Conservation (phyloP, 176 grass and related monocot genomes). For the Areca catechu region DNA sequence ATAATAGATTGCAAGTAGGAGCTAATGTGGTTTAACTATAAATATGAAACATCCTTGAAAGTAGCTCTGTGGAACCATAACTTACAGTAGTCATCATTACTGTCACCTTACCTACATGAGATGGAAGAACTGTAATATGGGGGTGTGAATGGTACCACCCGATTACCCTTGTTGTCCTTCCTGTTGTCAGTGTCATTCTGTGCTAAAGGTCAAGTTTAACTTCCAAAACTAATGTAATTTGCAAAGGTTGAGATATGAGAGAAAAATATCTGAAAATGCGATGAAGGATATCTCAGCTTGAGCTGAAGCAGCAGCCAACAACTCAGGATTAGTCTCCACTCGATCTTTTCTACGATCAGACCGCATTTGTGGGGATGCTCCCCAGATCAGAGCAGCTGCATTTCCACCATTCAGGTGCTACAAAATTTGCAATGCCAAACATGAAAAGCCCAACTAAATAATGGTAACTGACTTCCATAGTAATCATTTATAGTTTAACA, state of each 20-base stretch:
- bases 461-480: too few relatives aligned
- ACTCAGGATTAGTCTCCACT: constrained; percentile 95
- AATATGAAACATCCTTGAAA: not conserved
- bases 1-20: too few relatives aligned
- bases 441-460: too few relatives aligned
- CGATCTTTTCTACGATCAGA: constrained; percentile 92
- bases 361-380: constrained; percentile 97
- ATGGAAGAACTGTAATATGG: constrained; percentile 92
- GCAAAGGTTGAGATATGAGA: constrained; percentile 12
- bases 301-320: constrained; percentile 69
- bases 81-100: too few relatives aligned
- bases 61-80: not conserved
- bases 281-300: constrained; percentile 92
- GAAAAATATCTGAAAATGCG: not conserved
- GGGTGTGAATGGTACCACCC: constrained; percentile 99
- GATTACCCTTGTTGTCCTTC: constrained; percentile 82
- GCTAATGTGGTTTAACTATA: not conserved
- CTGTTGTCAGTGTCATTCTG: constrained; percentile 63
- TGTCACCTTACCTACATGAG: constrained; percentile 62
- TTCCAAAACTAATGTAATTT: constrained; percentile 18
- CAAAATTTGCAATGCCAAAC: constrained; percentile 20
- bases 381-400: constrained; percentile 71
- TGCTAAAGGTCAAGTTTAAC: constrained; percentile 47
- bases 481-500: too few relatives aligned
- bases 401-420: constrained; percentile 36